Conservation (phyloP, 805 yeast species). For the Candida jianshihensis region DNA sequence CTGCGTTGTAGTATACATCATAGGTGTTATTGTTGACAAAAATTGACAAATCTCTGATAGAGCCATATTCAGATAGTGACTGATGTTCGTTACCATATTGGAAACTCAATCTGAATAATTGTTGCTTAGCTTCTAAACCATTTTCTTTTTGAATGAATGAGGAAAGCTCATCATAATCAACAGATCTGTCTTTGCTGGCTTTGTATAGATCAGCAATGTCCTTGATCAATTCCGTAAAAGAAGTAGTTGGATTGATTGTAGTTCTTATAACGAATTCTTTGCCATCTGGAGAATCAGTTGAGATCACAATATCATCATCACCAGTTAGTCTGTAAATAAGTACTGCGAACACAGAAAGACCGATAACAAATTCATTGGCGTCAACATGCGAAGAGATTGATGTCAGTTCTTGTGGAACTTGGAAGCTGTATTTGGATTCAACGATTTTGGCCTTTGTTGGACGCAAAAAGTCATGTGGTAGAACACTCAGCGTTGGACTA, state of each 20-base stretch:
- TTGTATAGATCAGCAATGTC: constrained; percentile 37
- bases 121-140: constrained; percentile 51
- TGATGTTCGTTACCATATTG: constrained; percentile 34
- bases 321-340: constrained; percentile 80
- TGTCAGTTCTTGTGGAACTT: constrained; percentile 25
- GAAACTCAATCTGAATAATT: constrained; percentile 50
- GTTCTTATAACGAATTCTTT: constrained; percentile 59
- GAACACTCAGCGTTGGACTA: constrained; percentile 76
- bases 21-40: constrained; percentile 33
- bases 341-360: constrained; percentile 61
- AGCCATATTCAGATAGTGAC: constrained; percentile 32
- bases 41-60: constrained; percentile 59
- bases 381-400: constrained; percentile 15
- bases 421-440: constrained; percentile 45
- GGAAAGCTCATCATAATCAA: constrained; percentile 52
- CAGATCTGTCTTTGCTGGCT: constrained; percentile 23
- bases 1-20: constrained; percentile 61
- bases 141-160: constrained; percentile 40
- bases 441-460: constrained; percentile 64
- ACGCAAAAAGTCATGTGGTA: constrained; percentile 82
- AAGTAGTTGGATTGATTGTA: constrained; percentile 43
- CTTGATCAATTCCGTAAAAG: constrained; percentile 47
- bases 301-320: constrained; percentile 88
- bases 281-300: constrained; percentile 44
- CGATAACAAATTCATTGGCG: constrained; percentile 38